phyloP scores from a whole-genome alignment of 179 eudicot species.

The Pouteria campechiana region DNA sequence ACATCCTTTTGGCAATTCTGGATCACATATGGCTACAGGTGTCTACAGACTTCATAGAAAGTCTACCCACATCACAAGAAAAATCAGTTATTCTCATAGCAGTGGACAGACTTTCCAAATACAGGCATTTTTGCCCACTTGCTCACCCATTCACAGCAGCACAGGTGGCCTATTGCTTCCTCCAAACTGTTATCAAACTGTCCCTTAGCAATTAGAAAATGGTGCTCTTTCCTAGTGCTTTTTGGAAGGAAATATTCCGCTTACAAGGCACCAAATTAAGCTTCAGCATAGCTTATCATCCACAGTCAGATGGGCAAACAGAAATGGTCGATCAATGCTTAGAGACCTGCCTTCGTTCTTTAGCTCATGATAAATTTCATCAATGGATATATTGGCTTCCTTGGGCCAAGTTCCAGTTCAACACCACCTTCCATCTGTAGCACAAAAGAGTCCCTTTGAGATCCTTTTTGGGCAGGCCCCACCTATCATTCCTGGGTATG shows the following conservation, averaged over 20 bases:
- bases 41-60: background rate
- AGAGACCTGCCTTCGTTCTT: no score
- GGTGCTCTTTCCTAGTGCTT: background rate
- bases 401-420: slow-evolving; percentile 2
- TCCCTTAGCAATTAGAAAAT: no score
- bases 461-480: background rate
- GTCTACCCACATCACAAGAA: background rate
- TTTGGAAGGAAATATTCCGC: slow-evolving; percentile 1
- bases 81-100: background rate
- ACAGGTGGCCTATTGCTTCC: background rate
- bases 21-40: background rate
- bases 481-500: background rate
- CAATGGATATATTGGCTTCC: no score
- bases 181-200: no score
- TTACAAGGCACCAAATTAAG: background rate
- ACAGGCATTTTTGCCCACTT: background rate
- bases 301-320: slow-evolving; percentile 5
- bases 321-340: no score
- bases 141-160: slow-evolving; percentile 1
- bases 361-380: no score
- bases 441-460: background rate
- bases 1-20: no score
- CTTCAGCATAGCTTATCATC: background rate
- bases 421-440: background rate
- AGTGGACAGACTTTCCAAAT: background rate